Evolutionary conservation across 495 filamentous ascomycete species (phyloP).

Genomic region (Tuber melanosporum): DNA sequence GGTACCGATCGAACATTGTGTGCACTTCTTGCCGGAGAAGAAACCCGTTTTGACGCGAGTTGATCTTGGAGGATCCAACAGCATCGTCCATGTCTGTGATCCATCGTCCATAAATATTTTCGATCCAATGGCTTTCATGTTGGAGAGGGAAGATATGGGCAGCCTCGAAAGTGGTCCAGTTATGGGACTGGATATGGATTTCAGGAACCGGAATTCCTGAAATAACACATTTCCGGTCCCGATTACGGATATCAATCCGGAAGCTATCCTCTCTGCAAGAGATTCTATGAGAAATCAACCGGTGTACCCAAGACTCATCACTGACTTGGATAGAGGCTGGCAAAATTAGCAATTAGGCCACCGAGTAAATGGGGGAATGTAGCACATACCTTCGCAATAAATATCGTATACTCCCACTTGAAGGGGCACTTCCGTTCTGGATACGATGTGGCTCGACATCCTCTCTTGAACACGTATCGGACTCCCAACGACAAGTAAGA

Average conservation of each 20-base stretch:
- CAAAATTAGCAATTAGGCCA: too few relatives aligned
- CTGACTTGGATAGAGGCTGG: background rate
- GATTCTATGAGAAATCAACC: conserved; percentile 9
- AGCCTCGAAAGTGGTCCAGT: too few relatives aligned
- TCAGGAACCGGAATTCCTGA: conserved; percentile 1
- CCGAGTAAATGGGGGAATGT: too few relatives aligned
- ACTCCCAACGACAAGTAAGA: conserved; percentile 9
- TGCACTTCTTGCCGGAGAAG: too few relatives aligned
- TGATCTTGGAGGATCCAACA: too few relatives aligned
- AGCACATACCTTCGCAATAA: conserved; percentile 24
- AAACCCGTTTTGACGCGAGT: too few relatives aligned
- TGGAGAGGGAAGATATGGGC: too few relatives aligned
- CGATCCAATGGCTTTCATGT: too few relatives aligned
- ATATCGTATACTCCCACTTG: conserved; percentile 12
- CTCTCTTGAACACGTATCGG: conserved; percentile 12
- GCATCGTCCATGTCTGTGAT: too few relatives aligned
- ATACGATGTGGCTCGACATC: conserved; percentile 13
- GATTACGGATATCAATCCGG: conserved; percentile 11
- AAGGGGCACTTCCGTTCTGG: conserved; percentile 12
- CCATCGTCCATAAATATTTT: too few relatives aligned
- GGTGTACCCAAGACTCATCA: background rate
- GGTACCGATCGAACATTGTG: background rate
- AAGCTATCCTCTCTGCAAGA: conserved; percentile 13
- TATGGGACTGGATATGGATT: too few relatives aligned
- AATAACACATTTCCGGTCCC: conserved; percentile 14